Evolutionary conservation across 139 green algal genomes (phyloP).

Genomic region (Coelastrella sp.): DNA sequence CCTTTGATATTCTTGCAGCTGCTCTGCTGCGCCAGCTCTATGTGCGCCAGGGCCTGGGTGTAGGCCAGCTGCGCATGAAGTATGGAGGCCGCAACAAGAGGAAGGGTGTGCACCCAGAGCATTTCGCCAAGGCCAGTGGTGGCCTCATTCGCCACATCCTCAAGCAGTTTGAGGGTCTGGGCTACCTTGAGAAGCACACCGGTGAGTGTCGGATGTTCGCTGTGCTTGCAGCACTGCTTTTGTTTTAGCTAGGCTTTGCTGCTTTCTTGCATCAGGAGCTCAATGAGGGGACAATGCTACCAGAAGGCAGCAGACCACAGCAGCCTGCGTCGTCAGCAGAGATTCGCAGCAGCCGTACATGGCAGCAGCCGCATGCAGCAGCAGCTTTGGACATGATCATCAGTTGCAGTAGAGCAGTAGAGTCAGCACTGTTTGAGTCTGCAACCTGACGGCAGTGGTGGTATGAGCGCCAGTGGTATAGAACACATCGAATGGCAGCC

Average conservation of each 20-base stretch:
- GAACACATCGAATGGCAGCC: no score
- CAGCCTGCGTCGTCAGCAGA: no score
- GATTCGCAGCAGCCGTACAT: no score
- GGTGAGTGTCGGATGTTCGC: neutral
- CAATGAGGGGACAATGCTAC: no score
- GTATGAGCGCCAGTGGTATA: no score
- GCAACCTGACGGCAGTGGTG: neutral
- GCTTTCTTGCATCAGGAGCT: no score
- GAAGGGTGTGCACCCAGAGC: constrained; percentile 73
- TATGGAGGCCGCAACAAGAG: constrained; percentile 88
- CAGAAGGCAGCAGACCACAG: no score
- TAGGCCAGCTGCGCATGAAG: constrained; percentile 90
- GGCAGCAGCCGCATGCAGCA: no score
- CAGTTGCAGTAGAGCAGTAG: no score
- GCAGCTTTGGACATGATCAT: no score
- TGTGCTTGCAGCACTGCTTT: neutral
- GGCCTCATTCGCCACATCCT: constrained; percentile 89
- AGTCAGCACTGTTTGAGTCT: neutral
- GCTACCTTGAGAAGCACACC: constrained; percentile 77
- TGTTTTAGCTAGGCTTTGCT: neutral
- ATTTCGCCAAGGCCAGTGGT: constrained; percentile 76
- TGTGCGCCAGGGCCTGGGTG: constrained; percentile 89
- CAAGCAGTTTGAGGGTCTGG: constrained; percentile 87
- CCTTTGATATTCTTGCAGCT: constrained; percentile 62
- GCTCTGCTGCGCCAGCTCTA: constrained; percentile 96